Conservation (phyloP, 371 early-diverging fungal genomes). For the Syncephalis fuscata region DNA sequence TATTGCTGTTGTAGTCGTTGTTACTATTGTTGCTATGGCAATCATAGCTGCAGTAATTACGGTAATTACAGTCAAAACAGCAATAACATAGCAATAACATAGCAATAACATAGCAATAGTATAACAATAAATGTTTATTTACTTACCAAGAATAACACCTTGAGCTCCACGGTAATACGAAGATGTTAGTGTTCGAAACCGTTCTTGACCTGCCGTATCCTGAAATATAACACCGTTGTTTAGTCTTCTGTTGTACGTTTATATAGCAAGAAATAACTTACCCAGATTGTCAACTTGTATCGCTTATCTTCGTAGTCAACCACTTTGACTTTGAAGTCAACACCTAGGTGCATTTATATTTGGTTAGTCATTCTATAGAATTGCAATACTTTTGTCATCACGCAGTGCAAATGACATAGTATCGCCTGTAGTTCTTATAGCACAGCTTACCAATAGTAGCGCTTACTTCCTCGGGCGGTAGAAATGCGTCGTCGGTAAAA, state of each 20-base stretch:
- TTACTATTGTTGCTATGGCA: no score
- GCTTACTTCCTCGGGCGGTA: conserved; percentile 78
- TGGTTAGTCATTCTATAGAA: no score
- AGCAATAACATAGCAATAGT: neutral
- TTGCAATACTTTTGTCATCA: no score
- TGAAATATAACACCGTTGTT: no score
- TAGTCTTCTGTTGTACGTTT: neutral
- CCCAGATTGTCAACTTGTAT: conserved; percentile 98
- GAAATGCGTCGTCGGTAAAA: conserved; percentile 95
- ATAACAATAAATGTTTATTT: conserved; percentile 7
- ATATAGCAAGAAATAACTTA: conserved; percentile 17
- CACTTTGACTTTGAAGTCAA: conserved; percentile 99
- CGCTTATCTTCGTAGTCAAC: conserved; percentile 74
- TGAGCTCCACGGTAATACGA: conserved; percentile 98
- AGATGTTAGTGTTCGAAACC: conserved; percentile 98
- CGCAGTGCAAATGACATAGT: neutral
- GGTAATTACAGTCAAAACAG: conserved; percentile 5
- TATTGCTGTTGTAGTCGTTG: no score
- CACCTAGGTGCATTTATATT: no score
- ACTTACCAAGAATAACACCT: conserved; percentile 85
- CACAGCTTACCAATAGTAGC: conserved; percentile 92
- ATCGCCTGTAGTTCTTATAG: neutral
- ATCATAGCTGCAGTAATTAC: neutral
- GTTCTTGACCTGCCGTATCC: conserved; percentile 99
- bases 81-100: neutral